Conservation (phyloP, 2,329 filamentous ascomycete species). For the Pyricularia grisea region DNA sequence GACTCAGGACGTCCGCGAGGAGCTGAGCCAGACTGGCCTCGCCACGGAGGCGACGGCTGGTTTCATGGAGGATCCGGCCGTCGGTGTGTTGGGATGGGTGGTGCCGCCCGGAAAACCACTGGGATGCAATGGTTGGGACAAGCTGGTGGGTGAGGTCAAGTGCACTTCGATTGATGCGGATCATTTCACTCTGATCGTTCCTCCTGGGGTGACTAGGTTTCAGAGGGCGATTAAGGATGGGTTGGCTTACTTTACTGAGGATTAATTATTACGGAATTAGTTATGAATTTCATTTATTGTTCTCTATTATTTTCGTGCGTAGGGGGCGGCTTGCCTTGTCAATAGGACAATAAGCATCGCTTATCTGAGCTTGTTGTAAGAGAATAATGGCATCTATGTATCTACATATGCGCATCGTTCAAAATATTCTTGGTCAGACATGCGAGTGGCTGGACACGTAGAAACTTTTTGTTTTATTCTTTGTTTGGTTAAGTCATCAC, state of each 20-base stretch:
- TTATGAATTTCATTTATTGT: no score
- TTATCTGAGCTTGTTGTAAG: no score
- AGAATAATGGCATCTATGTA: no score
- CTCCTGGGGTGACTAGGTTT: not conserved
- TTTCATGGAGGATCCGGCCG: not conserved
- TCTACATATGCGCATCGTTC: no score
- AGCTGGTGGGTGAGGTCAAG: not conserved
- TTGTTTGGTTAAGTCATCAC: no score
- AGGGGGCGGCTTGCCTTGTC: no score
- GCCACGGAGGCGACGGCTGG: not conserved
- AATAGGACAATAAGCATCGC: no score
- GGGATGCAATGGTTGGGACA: not conserved
- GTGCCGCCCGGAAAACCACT: not conserved
- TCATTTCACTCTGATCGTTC: not conserved
- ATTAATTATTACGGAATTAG: no score
- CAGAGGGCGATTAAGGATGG: not conserved
- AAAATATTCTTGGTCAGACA: no score
- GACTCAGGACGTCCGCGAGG: not conserved
- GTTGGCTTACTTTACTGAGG: not conserved
- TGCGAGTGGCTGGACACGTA: no score
- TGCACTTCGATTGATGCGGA: not conserved
- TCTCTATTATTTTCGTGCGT: no score
- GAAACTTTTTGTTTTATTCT: no score
- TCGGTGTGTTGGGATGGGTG: not conserved
- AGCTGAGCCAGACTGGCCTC: not conserved